phyloP scores from a whole-genome alignment of 305 asterid species.

The Striga hermonthica region DNA sequence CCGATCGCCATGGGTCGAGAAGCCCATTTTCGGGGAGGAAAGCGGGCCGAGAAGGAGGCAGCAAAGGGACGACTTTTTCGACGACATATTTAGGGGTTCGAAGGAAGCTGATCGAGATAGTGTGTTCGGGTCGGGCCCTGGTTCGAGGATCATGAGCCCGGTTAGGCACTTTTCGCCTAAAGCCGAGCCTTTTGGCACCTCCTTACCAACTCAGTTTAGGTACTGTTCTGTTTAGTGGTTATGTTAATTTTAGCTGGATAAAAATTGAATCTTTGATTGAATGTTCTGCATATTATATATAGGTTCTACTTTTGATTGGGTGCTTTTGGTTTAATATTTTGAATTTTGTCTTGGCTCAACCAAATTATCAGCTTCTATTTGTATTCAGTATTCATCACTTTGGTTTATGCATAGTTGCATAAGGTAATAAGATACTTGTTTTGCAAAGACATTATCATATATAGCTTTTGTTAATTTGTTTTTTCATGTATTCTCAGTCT shows the following conservation, averaged over 20 bases:
- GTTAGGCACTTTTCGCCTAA: constrained; percentile 45
- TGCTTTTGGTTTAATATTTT: too few species aligned
- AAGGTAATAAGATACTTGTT: too few species aligned
- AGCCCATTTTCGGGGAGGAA: constrained; percentile 72
- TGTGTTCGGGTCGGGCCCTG: constrained; percentile 43
- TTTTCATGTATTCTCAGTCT: constrained; percentile 39
- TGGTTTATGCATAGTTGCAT: too few species aligned
- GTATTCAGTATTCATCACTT: too few species aligned
- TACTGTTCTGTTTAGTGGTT: constrained; percentile 14
- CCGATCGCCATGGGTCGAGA: constrained; percentile 47
- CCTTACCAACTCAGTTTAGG: constrained; percentile 66
- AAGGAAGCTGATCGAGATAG: constrained; percentile 32
- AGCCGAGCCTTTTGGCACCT: constrained; percentile 47
- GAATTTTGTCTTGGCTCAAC: too few species aligned
- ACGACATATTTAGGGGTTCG: constrained; percentile 69
- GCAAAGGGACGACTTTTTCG: constrained; percentile 56
- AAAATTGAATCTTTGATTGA: too few species aligned
- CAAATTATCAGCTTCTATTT: too few species aligned
- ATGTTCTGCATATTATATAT: too few species aligned
- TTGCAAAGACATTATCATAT: too few species aligned
- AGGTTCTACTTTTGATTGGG: too few species aligned
- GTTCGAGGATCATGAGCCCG: constrained; percentile 63
- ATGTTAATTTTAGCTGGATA: too few species aligned
- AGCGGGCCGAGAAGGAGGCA: constrained; percentile 41
- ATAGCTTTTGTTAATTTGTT: too few species aligned